phyloP scores from a whole-genome alignment of 768 basidiomycete species.

The Chalciporus piperatus region DNA sequence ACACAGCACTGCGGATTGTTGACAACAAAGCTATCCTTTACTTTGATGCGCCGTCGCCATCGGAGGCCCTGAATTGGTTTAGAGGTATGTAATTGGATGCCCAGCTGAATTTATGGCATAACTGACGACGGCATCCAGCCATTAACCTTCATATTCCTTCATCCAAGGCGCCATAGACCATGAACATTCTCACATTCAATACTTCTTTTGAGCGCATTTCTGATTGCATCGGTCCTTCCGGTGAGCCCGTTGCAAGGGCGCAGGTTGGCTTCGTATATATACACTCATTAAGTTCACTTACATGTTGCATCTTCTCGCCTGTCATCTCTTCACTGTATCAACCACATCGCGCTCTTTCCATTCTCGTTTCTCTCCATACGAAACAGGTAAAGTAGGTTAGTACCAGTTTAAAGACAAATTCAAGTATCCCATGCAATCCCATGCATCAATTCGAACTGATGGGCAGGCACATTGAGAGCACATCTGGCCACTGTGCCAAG shows the following conservation, averaged over 20 bases:
- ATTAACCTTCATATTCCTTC: constrained; percentile 88
- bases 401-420: constrained; percentile 15
- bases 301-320: constrained; percentile 27
- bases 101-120: neutral
- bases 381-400: constrained; percentile 25
- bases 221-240: constrained; percentile 2
- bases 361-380: constrained; percentile 5
- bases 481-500: neutral
- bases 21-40: constrained; percentile 92
- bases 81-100: constrained; percentile 62
- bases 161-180: constrained; percentile 65
- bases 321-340: constrained; percentile 35
- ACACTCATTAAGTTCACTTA: constrained; percentile 33
- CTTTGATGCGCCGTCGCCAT: constrained; percentile 80
- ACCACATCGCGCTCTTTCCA: constrained; percentile 15
- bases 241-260: constrained; percentile 16
- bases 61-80: constrained; percentile 87
- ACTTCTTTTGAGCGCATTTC: constrained; percentile 6
- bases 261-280: constrained; percentile 33
- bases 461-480: too few species aligned
- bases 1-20: constrained; percentile 75
- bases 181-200: constrained; percentile 1
- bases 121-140: constrained; percentile 42
- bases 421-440: neutral
- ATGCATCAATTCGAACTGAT: neutral